Evolutionary conservation across 2,329 filamentous ascomycete species (phyloP).

Genomic region (Botrytis squamosa): DNA sequence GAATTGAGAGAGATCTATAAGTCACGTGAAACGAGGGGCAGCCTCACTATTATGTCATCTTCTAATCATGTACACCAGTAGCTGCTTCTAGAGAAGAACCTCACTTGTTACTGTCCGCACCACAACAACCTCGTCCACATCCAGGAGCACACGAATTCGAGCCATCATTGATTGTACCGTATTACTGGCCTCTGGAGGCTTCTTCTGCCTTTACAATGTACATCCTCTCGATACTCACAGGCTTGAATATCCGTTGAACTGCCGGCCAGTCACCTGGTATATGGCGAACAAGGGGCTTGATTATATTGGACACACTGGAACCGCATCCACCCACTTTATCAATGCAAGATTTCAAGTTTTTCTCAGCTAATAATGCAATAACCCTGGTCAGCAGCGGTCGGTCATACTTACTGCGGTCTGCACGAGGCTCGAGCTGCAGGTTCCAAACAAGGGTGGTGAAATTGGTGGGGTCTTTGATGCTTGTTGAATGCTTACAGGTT

Average conservation of each 20-base stretch:
- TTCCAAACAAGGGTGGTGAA: conserved; percentile 7
- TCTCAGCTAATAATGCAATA: conserved; percentile 4
- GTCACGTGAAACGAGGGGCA: background rate
- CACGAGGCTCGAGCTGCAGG: background rate
- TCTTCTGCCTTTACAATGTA: background rate
- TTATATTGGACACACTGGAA: background rate
- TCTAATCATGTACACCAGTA: background rate
- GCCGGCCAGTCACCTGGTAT: background rate
- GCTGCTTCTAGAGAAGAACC: background rate
- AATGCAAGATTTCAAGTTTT: conserved; percentile 12
- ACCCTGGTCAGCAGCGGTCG: conserved; percentile 6
- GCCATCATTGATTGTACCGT: background rate
- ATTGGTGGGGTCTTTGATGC: background rate
- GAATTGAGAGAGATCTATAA: background rate
- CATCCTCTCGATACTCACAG: background rate
- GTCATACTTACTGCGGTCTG: background rate
- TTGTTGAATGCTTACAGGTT: background rate
- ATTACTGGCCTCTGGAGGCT: background rate
- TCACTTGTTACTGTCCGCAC: background rate
- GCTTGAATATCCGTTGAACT: background rate
- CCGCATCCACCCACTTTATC: conserved; percentile 5
- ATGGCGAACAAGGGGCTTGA: background rate
- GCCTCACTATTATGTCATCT: background rate
- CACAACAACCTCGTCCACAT: background rate
- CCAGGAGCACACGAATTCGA: background rate